Evolutionary conservation across 2,329 filamentous ascomycete genomes (phyloP).

Genomic region (Cordyceps pruinosa): DNA sequence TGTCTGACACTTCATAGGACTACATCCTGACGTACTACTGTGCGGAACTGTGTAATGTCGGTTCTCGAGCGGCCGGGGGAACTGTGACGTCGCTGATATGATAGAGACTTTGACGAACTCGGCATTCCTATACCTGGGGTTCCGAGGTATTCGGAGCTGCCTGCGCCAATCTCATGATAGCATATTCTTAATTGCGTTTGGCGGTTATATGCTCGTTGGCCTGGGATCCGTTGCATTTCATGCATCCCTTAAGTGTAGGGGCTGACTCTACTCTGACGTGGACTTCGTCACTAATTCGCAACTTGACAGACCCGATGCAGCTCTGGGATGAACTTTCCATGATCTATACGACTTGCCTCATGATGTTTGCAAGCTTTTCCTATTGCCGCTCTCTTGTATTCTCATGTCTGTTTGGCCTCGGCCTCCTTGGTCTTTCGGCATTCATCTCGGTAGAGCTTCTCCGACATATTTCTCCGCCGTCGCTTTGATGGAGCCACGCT

Average conservation of each 20-base stretch:
- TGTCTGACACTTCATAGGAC: slow-evolving; percentile 25
- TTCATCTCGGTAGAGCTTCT: slow-evolving; percentile 70
- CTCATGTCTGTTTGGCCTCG: slow-evolving; percentile 48
- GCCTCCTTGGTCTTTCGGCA: slow-evolving; percentile 47
- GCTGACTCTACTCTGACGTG: not conserved
- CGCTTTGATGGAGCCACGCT: not conserved
- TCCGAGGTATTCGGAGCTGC: slow-evolving; percentile 69
- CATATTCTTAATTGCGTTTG: slow-evolving; percentile 63
- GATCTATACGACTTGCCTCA: slow-evolving; percentile 53
- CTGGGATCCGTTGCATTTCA: slow-evolving; percentile 52
- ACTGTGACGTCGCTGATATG: not conserved
- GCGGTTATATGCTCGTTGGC: slow-evolving; percentile 48
- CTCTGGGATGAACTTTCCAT: slow-evolving; percentile 54
- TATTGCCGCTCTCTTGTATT: slow-evolving; percentile 51
- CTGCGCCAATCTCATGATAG: slow-evolving; percentile 62
- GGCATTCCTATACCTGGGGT: slow-evolving; percentile 71
- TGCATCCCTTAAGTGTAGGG: slow-evolving; percentile 46
- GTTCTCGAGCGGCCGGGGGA: slow-evolving; percentile 6
- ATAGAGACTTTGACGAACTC: slow-evolving; percentile 69
- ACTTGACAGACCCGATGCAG: slow-evolving; percentile 47
- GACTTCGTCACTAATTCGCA: not conserved
- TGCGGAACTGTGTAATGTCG: slow-evolving; percentile 65
- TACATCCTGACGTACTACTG: slow-evolving; percentile 69
- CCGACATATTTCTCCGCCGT: slow-evolving; percentile 3
- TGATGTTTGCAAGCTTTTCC: slow-evolving; percentile 62